phyloP scores from a whole-genome alignment of 2,329 filamentous ascomycete species.

The Ophiocordyceps sinensis region DNA sequence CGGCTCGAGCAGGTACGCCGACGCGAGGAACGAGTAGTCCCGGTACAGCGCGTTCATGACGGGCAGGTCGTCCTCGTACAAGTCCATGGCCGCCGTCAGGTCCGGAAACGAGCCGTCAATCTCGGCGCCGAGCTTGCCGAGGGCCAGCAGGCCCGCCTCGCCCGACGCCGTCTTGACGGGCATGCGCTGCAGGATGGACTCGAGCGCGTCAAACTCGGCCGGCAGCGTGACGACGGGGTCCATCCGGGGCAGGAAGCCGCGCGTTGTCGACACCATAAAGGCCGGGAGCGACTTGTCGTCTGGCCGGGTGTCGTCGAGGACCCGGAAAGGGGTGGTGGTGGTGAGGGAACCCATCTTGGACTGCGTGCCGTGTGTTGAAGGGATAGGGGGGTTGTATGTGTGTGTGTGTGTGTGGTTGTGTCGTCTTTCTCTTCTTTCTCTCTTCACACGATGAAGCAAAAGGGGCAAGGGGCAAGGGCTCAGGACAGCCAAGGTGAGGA shows the following conservation, averaged over 20 bases:
- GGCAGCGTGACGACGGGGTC: constrained; percentile 52
- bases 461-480: too few relatives aligned
- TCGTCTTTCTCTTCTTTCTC: too few relatives aligned
- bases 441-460: too few relatives aligned
- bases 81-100: constrained; percentile 57
- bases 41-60: constrained; percentile 77
- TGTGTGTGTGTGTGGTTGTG: not conserved
- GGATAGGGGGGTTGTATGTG: not conserved
- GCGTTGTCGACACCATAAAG: constrained; percentile 65
- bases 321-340: constrained; percentile 31
- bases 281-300: constrained; percentile 50
- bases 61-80: constrained; percentile 57
- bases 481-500: too few relatives aligned
- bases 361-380: not conserved
- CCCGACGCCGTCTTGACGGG: constrained; percentile 65
- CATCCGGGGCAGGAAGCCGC: constrained; percentile 60
- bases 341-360: constrained; percentile 25
- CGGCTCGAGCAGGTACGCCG: constrained; percentile 80
- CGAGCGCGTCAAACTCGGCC: constrained; percentile 55
- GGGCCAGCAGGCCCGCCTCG: constrained; percentile 61
- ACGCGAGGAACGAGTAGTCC: constrained; percentile 84
- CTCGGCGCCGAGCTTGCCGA: constrained; percentile 58
- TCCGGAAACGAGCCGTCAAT: constrained; percentile 64
- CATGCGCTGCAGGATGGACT: constrained; percentile 60
- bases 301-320: constrained; percentile 48